phyloP scores from a whole-genome alignment of 768 basidiomycete species.

The Trametes punicea region DNA sequence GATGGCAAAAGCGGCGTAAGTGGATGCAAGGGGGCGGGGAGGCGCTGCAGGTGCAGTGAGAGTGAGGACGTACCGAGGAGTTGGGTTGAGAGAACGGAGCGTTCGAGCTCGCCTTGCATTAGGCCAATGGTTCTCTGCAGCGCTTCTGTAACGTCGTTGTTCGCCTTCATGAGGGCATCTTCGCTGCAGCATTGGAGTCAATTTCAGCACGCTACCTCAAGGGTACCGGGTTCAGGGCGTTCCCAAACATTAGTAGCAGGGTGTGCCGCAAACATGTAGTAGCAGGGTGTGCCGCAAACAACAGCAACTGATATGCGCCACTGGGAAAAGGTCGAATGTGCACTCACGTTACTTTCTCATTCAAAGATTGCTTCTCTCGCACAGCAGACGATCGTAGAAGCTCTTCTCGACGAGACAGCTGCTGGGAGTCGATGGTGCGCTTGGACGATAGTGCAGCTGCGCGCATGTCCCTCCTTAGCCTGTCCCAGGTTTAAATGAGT shows the following conservation, averaged over 20 bases:
- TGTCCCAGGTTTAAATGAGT: constrained; percentile 29
- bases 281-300: too few species aligned
- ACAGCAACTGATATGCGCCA: too few species aligned
- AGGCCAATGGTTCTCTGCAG: constrained; percentile 78
- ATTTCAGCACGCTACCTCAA: background rate
- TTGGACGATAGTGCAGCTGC: constrained; percentile 73
- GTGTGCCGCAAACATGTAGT: too few species aligned
- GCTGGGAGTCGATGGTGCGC: constrained; percentile 60
- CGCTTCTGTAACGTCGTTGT: constrained; percentile 83
- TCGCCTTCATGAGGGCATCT: constrained; percentile 86
- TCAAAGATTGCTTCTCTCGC: constrained; percentile 44
- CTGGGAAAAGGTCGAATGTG: too few species aligned
- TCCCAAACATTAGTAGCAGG: too few species aligned
- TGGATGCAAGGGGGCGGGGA: too few species aligned
- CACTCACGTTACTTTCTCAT: constrained; percentile 64
- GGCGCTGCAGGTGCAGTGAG: background rate
- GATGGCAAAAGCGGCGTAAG: background rate
- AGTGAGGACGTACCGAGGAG: constrained; percentile 60
- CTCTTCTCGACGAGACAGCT: constrained; percentile 62
- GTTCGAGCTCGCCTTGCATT: constrained; percentile 92
- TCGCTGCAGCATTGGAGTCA: constrained; percentile 53
- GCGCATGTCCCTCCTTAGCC: constrained; percentile 61
- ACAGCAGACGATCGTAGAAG: constrained; percentile 53
- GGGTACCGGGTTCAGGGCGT: too few species aligned
- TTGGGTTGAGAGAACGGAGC: constrained; percentile 81